Percentiles rank a stretch among this genome's conserved stretches.
Evolutionary conservation across 345 rosid species (phyloP).

Genomic region (Eucalyptus sideroxylon): DNA sequence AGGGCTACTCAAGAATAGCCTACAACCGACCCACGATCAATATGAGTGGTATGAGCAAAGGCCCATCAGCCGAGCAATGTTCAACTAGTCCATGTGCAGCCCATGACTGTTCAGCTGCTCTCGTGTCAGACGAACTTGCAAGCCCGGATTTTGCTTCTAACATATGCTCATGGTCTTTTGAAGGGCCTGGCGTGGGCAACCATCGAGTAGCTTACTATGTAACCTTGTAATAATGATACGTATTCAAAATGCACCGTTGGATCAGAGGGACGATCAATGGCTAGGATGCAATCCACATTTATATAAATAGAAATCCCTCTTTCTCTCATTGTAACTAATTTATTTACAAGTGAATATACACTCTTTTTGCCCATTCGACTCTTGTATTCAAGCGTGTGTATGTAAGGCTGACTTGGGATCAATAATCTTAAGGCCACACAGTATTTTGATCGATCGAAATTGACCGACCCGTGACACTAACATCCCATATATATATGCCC

Average conservation of each 20-base stretch:
- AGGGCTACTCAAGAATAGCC: accelerated
- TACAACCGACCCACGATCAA: accelerated
- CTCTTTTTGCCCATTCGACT: accelerated
- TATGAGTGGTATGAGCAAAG: no score
- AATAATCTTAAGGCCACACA: accelerated
- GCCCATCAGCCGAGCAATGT: no score
- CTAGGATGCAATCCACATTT: accelerated
- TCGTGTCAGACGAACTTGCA: accelerated
- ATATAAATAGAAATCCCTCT: accelerated
- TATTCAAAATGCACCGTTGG: accelerated
- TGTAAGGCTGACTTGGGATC: accelerated
- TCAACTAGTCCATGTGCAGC: no score
- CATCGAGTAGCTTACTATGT: accelerated
- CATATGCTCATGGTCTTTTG: accelerated
- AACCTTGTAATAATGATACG: accelerated
- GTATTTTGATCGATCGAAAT: no score
- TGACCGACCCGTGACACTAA: accelerated
- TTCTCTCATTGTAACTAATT: accelerated
- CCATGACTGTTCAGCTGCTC: accelerated
- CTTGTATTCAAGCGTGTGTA: accelerated
- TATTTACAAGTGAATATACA: no score
- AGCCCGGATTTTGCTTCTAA: accelerated
- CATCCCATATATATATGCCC: no score
- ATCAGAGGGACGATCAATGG: accelerated
- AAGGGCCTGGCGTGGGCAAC: accelerated